Base-by-base conservation (phyloP, 352 stramenopile species). In the Phytopythium oedochilum region DNA sequence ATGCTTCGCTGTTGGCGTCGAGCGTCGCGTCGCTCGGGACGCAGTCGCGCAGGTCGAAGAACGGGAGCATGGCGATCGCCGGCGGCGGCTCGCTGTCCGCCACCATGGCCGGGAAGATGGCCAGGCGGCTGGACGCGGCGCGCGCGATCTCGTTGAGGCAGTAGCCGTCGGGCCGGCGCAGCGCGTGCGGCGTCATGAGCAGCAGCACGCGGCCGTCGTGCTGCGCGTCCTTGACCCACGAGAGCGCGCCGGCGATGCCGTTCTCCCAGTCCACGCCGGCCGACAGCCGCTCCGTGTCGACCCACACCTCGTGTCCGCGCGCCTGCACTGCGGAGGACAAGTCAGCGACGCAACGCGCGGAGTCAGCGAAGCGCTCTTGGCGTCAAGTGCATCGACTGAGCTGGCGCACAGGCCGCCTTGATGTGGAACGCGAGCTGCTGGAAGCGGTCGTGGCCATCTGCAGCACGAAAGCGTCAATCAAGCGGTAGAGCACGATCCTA, bases 91-190 rank as follows among this genome's bases (percentile, higher is more conserved):
- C 71, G 47, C 78, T 89, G 29, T 89, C 78, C 0, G 64, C 75
- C 38, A 91, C 70, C 49, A 91, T 61, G 12, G 86, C 78, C 3
- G 78, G 81, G 42, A 91, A 91, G 55, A 89, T 89, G 49, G 67
- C 78, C 10, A 91, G 68, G 14, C 71, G 67, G 32, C 85, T 66
- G 18, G 75, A 70, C 22, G 75, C 73, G 12, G 81, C 81, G 35
- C 78, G 75, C 10, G 81, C 76, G 18, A 91, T 82, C 63, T 91
- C 81, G 58, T 91, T 91, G 53, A 91, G 73, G 34, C 81, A 91
- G 59, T 89, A 91, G 25, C 81, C 81, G 57, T 91, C 78, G 0
- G 81, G 81, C 2, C 81, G 68, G 14, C 81, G 76, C 45, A 91
- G 68, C 8, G 81, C 81, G 54, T 91, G 81, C 25, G 81, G 81